Conservation (phyloP, 257 asterid genomes). For the Lycium barbarum region DNA sequence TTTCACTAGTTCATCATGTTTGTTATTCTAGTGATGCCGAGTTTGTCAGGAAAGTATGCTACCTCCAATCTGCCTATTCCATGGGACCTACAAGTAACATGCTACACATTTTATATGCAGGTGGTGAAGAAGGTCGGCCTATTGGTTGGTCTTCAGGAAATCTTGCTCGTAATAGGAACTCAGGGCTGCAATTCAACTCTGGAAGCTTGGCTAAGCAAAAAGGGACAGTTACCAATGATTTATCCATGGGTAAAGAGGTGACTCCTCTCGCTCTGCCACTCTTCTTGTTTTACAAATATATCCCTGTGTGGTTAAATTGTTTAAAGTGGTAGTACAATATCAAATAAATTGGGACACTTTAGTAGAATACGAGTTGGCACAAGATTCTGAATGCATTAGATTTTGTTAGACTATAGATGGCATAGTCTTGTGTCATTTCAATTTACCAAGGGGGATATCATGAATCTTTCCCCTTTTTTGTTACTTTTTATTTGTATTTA, state of each 20-base stretch:
- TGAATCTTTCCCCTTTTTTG: neutral
- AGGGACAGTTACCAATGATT: constrained; percentile 55
- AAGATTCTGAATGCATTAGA: neutral
- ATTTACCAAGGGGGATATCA: neutral
- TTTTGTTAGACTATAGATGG: neutral
- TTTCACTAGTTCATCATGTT: constrained; percentile 13
- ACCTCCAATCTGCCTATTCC: neutral
- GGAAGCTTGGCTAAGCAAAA: constrained; percentile 69
- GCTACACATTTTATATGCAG: constrained; percentile 43
- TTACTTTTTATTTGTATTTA: neutral
- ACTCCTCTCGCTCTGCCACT: constrained; percentile 21
- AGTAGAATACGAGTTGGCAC: neutral
- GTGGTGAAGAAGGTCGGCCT: constrained; percentile 72
- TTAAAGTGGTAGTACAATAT: constrained; percentile 11
- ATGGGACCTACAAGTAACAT: constrained; percentile 8
- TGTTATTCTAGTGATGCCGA: neutral
- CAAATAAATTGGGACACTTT: neutral
- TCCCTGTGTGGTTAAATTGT: neutral
- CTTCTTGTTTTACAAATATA: neutral
- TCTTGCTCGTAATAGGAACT: constrained; percentile 54
- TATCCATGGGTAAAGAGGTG: constrained; percentile 63
- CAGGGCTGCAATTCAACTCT: constrained; percentile 52
- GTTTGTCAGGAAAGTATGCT: constrained; percentile 1
- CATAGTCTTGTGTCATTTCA: neutral
- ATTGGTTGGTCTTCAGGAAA: constrained; percentile 54